Percentiles rank a stretch among this genome's conserved stretches.
Conservation (phyloP, 345 rosid species). For the Trapa bicornis region DNA sequence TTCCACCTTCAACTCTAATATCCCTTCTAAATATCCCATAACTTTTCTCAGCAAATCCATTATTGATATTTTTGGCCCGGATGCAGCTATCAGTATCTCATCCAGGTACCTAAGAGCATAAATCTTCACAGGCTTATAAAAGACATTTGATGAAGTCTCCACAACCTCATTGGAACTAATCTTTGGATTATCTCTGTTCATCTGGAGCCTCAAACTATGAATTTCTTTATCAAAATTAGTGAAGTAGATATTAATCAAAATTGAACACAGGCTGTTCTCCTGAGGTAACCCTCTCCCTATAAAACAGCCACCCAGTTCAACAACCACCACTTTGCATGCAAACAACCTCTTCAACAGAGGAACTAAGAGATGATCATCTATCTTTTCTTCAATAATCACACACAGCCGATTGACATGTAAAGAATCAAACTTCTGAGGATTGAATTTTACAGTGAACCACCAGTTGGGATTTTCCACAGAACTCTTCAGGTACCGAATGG, state of each 20-base stretch:
- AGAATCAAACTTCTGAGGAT: constrained; percentile 22
- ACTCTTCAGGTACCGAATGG: constrained; percentile 67
- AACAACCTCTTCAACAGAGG: constrained; percentile 46
- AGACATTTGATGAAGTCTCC: constrained; percentile 28
- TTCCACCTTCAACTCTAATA: constrained; percentile 53
- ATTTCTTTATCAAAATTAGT: constrained; percentile 54
- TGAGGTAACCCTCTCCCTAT: constrained; percentile 83
- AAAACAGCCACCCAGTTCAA: constrained; percentile 51
- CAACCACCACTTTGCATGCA: constrained; percentile 34
- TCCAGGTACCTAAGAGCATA: constrained; percentile 79
- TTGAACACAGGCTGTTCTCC: constrained; percentile 55
- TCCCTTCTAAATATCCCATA: constrained; percentile 40
- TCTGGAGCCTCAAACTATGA: constrained; percentile 46
- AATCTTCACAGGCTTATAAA: constrained; percentile 52
- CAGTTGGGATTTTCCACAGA: constrained; percentile 62
- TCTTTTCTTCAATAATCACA: constrained; percentile 41
- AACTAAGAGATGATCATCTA: constrained; percentile 39
- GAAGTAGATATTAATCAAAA: constrained; percentile 67
- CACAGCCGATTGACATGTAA: constrained; percentile 41
- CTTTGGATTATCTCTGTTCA: constrained; percentile 37
- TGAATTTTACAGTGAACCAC: constrained; percentile 76
- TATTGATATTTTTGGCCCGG: constrained; percentile 56
- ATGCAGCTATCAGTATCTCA: constrained; percentile 67
- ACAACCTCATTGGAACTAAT: constrained; percentile 19
- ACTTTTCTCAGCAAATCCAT: constrained; percentile 54